These are phyloP conservation scores for Trametes punicea DNA, from an alignment of 768 basidiomycete genomes.

Conservation along the genomic window DNA sequence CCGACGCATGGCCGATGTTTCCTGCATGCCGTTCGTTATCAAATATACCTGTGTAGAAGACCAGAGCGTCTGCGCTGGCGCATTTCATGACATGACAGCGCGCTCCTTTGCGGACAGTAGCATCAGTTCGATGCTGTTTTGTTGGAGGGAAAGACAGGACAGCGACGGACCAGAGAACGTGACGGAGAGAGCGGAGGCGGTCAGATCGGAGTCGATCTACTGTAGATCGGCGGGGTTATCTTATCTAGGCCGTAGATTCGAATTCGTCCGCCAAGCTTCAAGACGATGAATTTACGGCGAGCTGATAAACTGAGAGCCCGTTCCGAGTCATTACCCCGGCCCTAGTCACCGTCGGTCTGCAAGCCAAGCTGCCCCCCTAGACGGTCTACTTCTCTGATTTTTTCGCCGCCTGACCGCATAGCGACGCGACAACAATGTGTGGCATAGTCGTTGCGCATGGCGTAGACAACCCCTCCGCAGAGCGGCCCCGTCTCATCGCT, in stretches of 20 bases:
- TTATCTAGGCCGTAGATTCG: slow-evolving; percentile 12
- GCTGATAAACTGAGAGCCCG: slow-evolving; percentile 12
- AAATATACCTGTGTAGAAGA: too few species aligned
- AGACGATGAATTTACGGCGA: background rate
- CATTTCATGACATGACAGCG: too few species aligned
- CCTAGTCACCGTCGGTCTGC: background rate
- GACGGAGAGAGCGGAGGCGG: slow-evolving; percentile 3
- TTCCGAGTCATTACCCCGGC: slow-evolving; percentile 17
- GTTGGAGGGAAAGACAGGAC: slow-evolving; percentile 3
- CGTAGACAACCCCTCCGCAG: slow-evolving; percentile 62
- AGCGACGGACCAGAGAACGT: background rate
- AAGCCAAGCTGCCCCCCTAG: background rate
- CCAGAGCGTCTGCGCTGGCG: too few species aligned
- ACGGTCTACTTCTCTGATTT: background rate
- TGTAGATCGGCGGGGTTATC: slow-evolving; percentile 8
- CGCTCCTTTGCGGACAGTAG: too few species aligned
- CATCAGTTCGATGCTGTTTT: slow-evolving; percentile 5
- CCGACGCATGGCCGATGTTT: background rate
- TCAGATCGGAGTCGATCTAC: background rate
- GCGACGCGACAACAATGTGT: slow-evolving; percentile 66
- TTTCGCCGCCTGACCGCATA: background rate
- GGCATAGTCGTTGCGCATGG: slow-evolving; percentile 89
- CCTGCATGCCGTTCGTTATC: too few species aligned
- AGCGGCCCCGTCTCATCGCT: slow-evolving; percentile 74
- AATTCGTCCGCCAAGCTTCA: background rate